Evolutionary conservation across 2,329 filamentous ascomycete genomes (phyloP), one percentile per base, ranked within the genome.

Genomic region (Trichophaea hybrida): DNA sequence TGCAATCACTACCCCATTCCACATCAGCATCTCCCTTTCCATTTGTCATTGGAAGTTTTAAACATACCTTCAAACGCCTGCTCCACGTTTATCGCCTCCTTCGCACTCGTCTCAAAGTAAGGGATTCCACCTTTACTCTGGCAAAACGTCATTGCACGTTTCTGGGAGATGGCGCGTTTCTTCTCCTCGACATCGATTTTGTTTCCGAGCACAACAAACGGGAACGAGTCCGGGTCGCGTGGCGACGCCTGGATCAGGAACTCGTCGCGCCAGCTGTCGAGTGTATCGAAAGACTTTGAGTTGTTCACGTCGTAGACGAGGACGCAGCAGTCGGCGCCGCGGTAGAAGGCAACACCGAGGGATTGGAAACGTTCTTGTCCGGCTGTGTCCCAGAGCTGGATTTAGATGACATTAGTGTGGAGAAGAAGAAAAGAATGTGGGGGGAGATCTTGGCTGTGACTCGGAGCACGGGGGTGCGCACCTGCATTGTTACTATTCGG

Each of bases 251-350:
- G 93, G 68, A 98, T 95, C 68, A 98, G 75, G 72, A 98, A 98
- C 74, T 98, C 93, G 71, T 98, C 93, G 70, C 93, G 81, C 93
- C 93, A 98, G 75, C 89, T 95, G 73, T 98, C 93, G 61, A 98
- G 81, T 12, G 91, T 94, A 73, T 98, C 93, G 73, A 98, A 98
- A 73, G 89, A 95, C 81, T 98, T 98, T 64, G 90, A 86, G 74
- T 96, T 97, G 77, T 98, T 98, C 74, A 98, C 91, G 71, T 98
- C 91, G 77, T 93, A 97, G 56, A 97, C 91, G 58, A 98, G 78
- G 61, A 97, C 91, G 72, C 93, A 97, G 80, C 91, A 97, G 77
- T 98, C 91, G 68, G 93, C 91, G 65, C 91, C 91, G 65, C 91
- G 82, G 76, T 98, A 98, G 75, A 98, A 98, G 53, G 91, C 93